Evolutionary conservation across 345 rosid genomes (phyloP), one percentile per base, ranked within the genome.

Genomic region (Odontarrhena argentea): DNA sequence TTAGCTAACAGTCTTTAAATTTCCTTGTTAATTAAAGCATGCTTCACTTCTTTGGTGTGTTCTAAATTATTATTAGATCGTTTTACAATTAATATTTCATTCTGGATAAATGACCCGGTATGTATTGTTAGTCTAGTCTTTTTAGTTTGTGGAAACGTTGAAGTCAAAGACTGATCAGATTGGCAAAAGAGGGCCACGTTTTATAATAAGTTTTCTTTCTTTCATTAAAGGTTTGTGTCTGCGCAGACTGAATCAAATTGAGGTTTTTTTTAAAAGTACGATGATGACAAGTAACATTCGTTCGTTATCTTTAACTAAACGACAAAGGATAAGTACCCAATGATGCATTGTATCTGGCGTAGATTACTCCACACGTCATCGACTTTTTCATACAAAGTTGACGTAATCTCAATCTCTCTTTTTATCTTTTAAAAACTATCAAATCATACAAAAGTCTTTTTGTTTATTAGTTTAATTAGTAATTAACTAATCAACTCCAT

Each of bases 1-100:
- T 60, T 58, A 57, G 67, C 72, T 75, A 79, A 70, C 80, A 55
- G 40, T 79, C 82, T 81, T 56, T 80, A 18, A 18, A 18, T 69
- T 47, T 57, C 0, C 22, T 64, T 56, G n/a, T 58, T 57, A 41
- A 22, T 18, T 18, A 18, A 18, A 18, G 22, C 22, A 18, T 49
- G 28, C 8, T 42, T 69, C 75, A 69, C 68, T 50, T 75, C 58
- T 59, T 65, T 76, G 34, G 67, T 53, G 68, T 70, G 24, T 14
- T 51, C 34, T 52, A 18, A 18, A 18, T 18, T 18, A 18, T 18
- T 18, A 18, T 18, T 18, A 18, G 22, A 18, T 18, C 22, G 22
- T 18, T 18, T 18, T 18, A 18, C 22, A 18, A 18, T 18, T 18
- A 18, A 18, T 18, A 18, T 18, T 18, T 18, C 22, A 18, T 18